phyloP scores from a whole-genome alignment of 306 rosid species.

The Rosa rugosa region DNA sequence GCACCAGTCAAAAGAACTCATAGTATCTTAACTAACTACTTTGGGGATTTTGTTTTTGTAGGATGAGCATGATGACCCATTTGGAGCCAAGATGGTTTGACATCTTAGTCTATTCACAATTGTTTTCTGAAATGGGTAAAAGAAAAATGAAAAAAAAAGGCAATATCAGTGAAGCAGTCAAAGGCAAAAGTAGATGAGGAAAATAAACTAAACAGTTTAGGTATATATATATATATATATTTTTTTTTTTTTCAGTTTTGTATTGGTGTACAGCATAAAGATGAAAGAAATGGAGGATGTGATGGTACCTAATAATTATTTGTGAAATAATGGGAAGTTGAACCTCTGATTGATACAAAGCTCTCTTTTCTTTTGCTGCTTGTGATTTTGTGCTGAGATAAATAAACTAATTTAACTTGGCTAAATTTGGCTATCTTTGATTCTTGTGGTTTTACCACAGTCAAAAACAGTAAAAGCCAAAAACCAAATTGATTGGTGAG shows the following conservation, averaged over 20 bases:
- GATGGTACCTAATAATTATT: constrained; percentile 47
- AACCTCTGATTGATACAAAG: constrained; percentile 42
- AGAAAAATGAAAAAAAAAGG: constrained; percentile 5
- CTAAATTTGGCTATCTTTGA: background rate
- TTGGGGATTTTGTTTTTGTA: constrained; percentile 29
- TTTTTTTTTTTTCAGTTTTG: constrained; percentile 23
- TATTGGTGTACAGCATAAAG: constrained; percentile 27
- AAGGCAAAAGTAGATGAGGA: constrained; percentile 4
- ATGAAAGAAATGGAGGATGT: constrained; percentile 37
- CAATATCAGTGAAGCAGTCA: constrained; percentile 14
- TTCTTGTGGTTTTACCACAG: background rate
- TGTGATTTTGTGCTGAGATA: constrained; percentile 41
- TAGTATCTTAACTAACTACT: constrained; percentile 11
- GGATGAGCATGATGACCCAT: constrained; percentile 27
- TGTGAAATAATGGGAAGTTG: constrained; percentile 22
- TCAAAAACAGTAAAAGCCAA: background rate
- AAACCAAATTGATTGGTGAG: background rate
- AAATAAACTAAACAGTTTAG: constrained; percentile 1
- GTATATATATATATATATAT: too few species aligned
- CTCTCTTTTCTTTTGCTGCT: constrained; percentile 37
- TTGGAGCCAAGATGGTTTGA: constrained; percentile 24
- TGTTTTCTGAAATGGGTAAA: background rate
- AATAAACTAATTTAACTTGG: background rate
- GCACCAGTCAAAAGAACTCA: background rate
- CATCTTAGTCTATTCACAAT: constrained; percentile 12